phyloP scores from a whole-genome alignment of 768 basidiomycete species.

The Coprinopsis marcescibilis region DNA sequence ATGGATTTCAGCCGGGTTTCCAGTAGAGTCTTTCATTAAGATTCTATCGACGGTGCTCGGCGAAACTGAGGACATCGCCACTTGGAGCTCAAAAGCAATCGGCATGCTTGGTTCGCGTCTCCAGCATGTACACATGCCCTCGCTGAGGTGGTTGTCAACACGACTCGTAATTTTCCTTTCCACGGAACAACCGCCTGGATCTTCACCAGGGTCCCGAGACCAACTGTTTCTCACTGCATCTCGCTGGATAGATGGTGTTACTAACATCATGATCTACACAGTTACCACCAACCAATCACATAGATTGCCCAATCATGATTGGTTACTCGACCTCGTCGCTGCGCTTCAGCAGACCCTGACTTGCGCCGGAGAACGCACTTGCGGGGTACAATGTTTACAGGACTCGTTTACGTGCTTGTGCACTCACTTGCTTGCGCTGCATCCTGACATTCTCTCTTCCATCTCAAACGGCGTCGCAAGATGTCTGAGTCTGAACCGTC shows the following conservation, averaged over 20 bases:
- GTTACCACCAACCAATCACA: no score
- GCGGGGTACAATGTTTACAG: background rate
- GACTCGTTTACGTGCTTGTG: background rate
- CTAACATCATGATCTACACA: background rate
- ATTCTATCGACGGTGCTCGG: constrained; percentile 26
- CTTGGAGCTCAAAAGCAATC: constrained; percentile 13
- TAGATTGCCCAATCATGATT: no score
- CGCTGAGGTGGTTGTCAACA: constrained; percentile 1
- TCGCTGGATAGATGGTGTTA: background rate
- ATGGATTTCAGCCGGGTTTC: constrained; percentile 28
- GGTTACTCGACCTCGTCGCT: no score
- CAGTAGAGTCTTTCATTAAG: constrained; percentile 25
- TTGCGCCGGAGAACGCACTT: background rate
- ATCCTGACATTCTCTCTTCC: background rate
- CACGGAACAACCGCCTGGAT: background rate
- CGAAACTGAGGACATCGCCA: constrained; percentile 8
- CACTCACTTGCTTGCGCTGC: background rate
- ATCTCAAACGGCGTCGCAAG: background rate
- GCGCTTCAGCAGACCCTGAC: no score
- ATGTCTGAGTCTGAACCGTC: background rate
- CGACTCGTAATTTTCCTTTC: background rate
- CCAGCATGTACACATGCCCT: constrained; percentile 1
- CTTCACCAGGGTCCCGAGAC: background rate
- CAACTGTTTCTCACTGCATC: background rate
- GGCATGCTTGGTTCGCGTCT: constrained; percentile 9